A percentile compares a stretch with the other conserved stretches of the same genome.
Evolutionary conservation across 352 stramenopile genomes (phyloP).

Genomic region (Phytophthora megakarya): DNA sequence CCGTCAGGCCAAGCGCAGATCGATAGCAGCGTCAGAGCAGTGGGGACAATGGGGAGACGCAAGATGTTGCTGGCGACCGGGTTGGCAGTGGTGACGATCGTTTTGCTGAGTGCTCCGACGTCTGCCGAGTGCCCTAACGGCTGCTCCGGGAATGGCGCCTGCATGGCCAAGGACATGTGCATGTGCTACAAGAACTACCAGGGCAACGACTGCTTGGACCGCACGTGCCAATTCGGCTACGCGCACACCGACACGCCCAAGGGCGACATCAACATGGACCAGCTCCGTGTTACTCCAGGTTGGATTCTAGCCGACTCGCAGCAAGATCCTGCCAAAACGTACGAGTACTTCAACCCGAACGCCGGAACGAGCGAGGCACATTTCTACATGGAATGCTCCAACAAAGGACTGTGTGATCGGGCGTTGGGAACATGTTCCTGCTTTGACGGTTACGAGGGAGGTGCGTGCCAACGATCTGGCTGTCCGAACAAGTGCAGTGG

Average conservation of each 20-base stretch:
- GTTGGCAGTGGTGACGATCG: slow-evolving; percentile 30
- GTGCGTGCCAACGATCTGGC: slow-evolving; percentile 75
- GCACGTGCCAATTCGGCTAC: slow-evolving; percentile 85
- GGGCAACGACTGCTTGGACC: slow-evolving; percentile 81
- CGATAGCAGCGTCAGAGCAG: not conserved
- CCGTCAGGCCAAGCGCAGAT: not conserved
- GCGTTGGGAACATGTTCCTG: slow-evolving; percentile 81
- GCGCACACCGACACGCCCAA: slow-evolving; percentile 92
- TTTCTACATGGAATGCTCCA: slow-evolving; percentile 94
- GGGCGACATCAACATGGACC: slow-evolving; percentile 93
- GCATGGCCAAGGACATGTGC: slow-evolving; percentile 83
- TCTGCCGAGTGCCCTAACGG: slow-evolving; percentile 74
- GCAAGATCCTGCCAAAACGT: slow-evolving; percentile 65
- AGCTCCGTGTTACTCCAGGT: slow-evolving; percentile 13
- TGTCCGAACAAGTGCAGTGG: slow-evolving; percentile 77
- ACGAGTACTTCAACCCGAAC: slow-evolving; percentile 73
- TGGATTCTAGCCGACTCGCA: slow-evolving; percentile 82
- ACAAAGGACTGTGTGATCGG: slow-evolving; percentile 93
- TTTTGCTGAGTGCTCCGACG: slow-evolving; percentile 23
- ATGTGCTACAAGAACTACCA: slow-evolving; percentile 87
- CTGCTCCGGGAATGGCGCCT: slow-evolving; percentile 84
- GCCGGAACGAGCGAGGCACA: slow-evolving; percentile 64
- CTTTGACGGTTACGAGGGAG: slow-evolving; percentile 91
- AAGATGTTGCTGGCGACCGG: slow-evolving; percentile 19
- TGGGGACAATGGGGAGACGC: slow-evolving; percentile 26